These are phyloP conservation scores for Hypholoma sublateritium DNA, from an alignment of 768 basidiomycete species.

Conservation along the genomic window DNA sequence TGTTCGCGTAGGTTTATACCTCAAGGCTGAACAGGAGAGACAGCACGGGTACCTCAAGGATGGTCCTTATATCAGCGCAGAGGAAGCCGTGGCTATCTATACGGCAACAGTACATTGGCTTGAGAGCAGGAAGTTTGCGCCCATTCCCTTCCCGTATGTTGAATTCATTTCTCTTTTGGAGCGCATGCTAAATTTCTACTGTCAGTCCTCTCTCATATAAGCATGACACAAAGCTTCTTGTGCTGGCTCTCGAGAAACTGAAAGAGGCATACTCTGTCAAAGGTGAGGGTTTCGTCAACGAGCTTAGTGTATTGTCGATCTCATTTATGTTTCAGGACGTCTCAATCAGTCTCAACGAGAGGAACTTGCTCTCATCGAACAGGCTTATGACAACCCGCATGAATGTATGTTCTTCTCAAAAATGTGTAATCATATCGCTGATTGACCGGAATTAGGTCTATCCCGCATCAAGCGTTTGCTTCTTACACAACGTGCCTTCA, in stretches of 20 bases:
- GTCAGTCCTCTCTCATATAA: constrained; percentile 91
- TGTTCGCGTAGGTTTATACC: constrained; percentile 63
- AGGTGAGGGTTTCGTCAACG: constrained; percentile 33
- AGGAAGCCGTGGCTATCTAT: constrained; percentile 98
- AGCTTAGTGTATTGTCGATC: not conserved
- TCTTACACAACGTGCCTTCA: constrained; percentile 97
- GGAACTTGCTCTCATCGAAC: constrained; percentile 96
- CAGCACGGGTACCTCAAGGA: constrained; percentile 99
- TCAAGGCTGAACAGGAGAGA: constrained; percentile 98
- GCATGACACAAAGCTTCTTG: constrained; percentile 97
- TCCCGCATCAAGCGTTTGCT: constrained; percentile 98
- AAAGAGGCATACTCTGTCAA: constrained; percentile 99
- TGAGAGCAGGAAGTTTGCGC: constrained; percentile 95
- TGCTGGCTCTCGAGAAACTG: constrained; percentile 94
- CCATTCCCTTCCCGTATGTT: constrained; percentile 94
- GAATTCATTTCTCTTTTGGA: not conserved
- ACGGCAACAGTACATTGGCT: constrained; percentile 99
- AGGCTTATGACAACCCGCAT: constrained; percentile 99
- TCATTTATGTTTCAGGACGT: constrained; percentile 45
- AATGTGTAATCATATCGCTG: not conserved
- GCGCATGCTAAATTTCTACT: constrained; percentile 2
- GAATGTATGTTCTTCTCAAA: constrained; percentile 61
- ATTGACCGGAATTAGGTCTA: constrained; percentile 36
- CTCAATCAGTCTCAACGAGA: constrained; percentile 98
- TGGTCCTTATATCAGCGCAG: constrained; percentile 97